A percentile compares a stretch with the other conserved stretches of the same genome.
phyloP scores from a whole-genome alignment of 2,329 filamentous ascomycete genomes.

The Cordyceps cateniannulata region DNA sequence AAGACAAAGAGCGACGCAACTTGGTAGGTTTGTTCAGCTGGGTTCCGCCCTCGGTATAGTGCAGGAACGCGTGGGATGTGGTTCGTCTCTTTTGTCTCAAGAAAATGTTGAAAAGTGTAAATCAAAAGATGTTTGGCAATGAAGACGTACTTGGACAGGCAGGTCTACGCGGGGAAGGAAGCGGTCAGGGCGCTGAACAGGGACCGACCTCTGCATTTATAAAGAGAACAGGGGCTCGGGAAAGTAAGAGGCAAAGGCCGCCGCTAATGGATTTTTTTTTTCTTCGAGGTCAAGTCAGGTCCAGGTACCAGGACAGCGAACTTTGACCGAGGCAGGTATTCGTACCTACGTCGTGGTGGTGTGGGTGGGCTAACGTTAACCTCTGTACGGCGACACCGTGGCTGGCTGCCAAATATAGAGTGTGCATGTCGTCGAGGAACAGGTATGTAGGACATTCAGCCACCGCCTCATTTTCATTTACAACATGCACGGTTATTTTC shows the following conservation, averaged over 20 bases:
- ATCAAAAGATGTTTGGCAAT: no score
- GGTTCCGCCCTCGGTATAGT: no score
- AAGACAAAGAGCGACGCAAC: neutral
- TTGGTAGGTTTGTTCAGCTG: no score
- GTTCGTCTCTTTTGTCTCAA: no score
- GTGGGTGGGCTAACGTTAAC: neutral
- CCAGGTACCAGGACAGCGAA: neutral
- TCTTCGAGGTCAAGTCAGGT: no score
- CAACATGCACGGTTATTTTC: neutral
- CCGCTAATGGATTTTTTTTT: neutral
- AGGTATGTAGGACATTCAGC: neutral
- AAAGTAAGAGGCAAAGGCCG: neutral
- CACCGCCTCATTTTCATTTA: neutral
- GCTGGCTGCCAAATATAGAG: neutral
- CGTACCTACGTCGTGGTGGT: neutral
- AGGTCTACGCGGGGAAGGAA: no score
- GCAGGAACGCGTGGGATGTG: no score
- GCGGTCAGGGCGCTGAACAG: no score
- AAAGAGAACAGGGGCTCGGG: neutral
- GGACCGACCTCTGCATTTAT: no score
- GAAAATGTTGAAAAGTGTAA: no score
- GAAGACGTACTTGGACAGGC: no score
- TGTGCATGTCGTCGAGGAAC: neutral
- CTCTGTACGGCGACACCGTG: neutral
- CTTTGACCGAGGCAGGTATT: neutral